Conservation (phyloP, 805 yeast species). For the Torulaspora delbrueckii region DNA sequence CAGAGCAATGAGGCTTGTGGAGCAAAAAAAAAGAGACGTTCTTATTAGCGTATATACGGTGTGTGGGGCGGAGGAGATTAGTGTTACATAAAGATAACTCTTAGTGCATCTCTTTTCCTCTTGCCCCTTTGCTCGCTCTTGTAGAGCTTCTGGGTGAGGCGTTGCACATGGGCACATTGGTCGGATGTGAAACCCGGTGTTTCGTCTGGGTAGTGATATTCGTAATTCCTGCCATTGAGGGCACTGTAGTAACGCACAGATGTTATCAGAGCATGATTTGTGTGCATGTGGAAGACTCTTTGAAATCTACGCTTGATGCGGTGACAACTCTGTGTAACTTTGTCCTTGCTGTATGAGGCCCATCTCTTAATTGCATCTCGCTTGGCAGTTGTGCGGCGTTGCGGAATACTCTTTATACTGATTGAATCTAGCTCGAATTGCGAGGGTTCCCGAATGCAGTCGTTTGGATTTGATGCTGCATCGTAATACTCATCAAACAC, state of each 20-base stretch:
- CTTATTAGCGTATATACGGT: neutral
- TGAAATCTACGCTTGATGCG: constrained; percentile 5
- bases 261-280: constrained; percentile 9
- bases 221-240: constrained; percentile 3
- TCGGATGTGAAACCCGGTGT: constrained; percentile 7
- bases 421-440: constrained; percentile 1
- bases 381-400: neutral
- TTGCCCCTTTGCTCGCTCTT: constrained; percentile 15
- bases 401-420: constrained; percentile 2
- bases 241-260: constrained; percentile 14
- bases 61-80: neutral
- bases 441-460: neutral
- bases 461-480: neutral
- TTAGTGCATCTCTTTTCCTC: constrained; percentile 17
- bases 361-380: constrained; percentile 8
- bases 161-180: constrained; percentile 8
- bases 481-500: constrained; percentile 9
- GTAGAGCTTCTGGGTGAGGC: constrained; percentile 13
- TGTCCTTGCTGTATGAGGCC: constrained; percentile 6
- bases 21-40: neutral
- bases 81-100: constrained; percentile 10
- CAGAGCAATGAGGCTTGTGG: neutral
- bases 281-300: constrained; percentile 5
- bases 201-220: constrained; percentile 9
- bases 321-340: constrained; percentile 5